Evolutionary conservation across 129 eudicot species (phyloP).

Genomic region (Rutidosis leptorrhynchoides): DNA sequence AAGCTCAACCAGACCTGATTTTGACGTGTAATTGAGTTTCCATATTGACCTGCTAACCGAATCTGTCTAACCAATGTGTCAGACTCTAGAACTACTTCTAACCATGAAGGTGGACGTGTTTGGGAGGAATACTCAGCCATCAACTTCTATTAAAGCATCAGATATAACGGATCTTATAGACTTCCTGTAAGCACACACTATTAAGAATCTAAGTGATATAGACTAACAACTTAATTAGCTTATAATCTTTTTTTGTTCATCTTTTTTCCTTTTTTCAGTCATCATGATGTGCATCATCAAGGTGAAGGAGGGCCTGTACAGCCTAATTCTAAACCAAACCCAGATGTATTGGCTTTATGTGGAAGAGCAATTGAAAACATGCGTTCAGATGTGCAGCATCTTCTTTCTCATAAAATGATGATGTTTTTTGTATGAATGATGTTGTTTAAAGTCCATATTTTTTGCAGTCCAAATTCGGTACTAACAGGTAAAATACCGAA

Average conservation of each 20-base stretch:
- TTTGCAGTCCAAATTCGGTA: too few species aligned
- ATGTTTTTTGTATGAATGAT: too few species aligned
- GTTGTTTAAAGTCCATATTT: too few species aligned
- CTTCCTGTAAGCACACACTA: slow-evolving; percentile 62
- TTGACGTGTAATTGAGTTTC: too few species aligned
- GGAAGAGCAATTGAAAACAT: slow-evolving; percentile 18
- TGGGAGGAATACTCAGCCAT: slow-evolving; percentile 76
- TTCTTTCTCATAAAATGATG: slow-evolving; percentile 77
- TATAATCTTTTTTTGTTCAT: not conserved
- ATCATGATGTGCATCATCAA: slow-evolving; percentile 75
- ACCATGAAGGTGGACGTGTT: slow-evolving; percentile 79
- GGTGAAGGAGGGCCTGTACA: slow-evolving; percentile 88
- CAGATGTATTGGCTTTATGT: slow-evolving; percentile 50
- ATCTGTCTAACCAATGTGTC: slow-evolving; percentile 14
- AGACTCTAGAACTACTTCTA: slow-evolving; percentile 73
- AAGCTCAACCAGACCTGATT: too few species aligned
- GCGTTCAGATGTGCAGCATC: slow-evolving; percentile 68
- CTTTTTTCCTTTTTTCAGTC: slow-evolving; percentile 39
- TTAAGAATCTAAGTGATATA: not conserved
- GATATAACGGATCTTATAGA: slow-evolving; percentile 85
- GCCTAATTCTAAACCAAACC: slow-evolving; percentile 56
- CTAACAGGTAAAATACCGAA: too few species aligned
- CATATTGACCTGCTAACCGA: too few species aligned
- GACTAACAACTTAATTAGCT: not conserved
- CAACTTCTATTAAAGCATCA: slow-evolving; percentile 74